Base-by-base conservation (phyloP, 495 filamentous ascomycete genomes). In the Tuber calosporum region DNA sequence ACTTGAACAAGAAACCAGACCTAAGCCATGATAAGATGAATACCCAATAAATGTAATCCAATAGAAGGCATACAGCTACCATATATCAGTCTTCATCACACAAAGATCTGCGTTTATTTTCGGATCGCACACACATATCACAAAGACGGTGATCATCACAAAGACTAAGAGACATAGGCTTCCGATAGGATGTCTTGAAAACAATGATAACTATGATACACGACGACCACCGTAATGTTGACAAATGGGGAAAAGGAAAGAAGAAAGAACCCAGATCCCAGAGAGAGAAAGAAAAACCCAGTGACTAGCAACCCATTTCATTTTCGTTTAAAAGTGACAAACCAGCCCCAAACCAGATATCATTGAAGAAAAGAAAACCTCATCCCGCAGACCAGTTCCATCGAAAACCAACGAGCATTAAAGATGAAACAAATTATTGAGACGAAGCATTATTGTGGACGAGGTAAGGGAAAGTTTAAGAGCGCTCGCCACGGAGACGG, bases 401-500 rank as follows among this genome's bases (percentile, higher is more conserved):
- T 41, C 53, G 19, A 73, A 74, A 66, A 71, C 69, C 72, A 74
- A 62, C 72, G 67, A 71, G 67, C 20, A 69, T 41, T 41, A 69
- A 37, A 37, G 67, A 69, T 69, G 68, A 70, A 74, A 74, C 53
- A 71, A 74, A 41, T 69, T 69, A 69, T 22, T 41, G 37, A 38
- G 20, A 41, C 36, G 36, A 41, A 38, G 67, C 11, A 69, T 38
- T 69, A 69, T 38, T 41, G 36, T 38, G 39, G 67, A 68, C 66
- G 34, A 69, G 40, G 67, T 41, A 69, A 69, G 67, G 40, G 40
- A 69, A 38, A 20, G 36, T 82, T 82, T 91, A 91, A 84, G 89
- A 90, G 85, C 94, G 93, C 89, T 97, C 94, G 83, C 94, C 94
- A 86, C 94, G 93, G 86, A 97, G 93, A 83, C 94, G 92, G 81